Percentiles rank a stretch among this genome's conserved stretches.
Conservation (phyloP, 192 early-diverging fungal species). For the Mortierella hygrophila region DNA sequence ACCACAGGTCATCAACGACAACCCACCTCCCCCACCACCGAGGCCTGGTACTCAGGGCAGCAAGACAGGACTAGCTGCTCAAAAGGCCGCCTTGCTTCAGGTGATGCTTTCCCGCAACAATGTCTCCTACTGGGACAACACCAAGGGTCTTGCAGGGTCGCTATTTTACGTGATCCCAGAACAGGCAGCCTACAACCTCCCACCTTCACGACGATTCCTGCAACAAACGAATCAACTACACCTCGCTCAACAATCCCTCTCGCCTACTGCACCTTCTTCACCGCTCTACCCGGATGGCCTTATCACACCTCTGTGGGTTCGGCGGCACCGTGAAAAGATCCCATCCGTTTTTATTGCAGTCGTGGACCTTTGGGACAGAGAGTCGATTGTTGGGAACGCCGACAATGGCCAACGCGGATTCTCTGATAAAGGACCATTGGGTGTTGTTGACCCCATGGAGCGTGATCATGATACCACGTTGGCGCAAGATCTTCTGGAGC, state of each 20-base stretch:
- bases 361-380: conserved; percentile 74
- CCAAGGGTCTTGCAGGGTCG: conserved; percentile 36
- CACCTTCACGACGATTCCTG: conserved; percentile 47
- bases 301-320: conserved; percentile 78
- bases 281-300: conserved; percentile 88
- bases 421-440: conserved; percentile 56
- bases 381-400: conserved; percentile 18
- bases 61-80: conserved; percentile 24
- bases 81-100: conserved; percentile 52
- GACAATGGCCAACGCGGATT: conserved; percentile 15
- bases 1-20: background rate
- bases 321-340: conserved; percentile 69
- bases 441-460: conserved; percentile 65
- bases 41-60: conserved; percentile 21
- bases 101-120: conserved; percentile 53
- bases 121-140: conserved; percentile 39
- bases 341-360: conserved; percentile 79
- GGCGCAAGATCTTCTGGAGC: conserved; percentile 76
- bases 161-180: conserved; percentile 48
- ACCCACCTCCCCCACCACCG: conserved; percentile 36
- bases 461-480: conserved; percentile 72
- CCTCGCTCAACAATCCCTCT: conserved; percentile 64
- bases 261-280: conserved; percentile 76
- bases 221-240: conserved; percentile 39
- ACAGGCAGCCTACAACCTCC: conserved; percentile 36